These are phyloP conservation scores for Saccharomyces hybrid DNA, from an alignment of 1,139 yeast species.

Conservation along the genomic window DNA sequence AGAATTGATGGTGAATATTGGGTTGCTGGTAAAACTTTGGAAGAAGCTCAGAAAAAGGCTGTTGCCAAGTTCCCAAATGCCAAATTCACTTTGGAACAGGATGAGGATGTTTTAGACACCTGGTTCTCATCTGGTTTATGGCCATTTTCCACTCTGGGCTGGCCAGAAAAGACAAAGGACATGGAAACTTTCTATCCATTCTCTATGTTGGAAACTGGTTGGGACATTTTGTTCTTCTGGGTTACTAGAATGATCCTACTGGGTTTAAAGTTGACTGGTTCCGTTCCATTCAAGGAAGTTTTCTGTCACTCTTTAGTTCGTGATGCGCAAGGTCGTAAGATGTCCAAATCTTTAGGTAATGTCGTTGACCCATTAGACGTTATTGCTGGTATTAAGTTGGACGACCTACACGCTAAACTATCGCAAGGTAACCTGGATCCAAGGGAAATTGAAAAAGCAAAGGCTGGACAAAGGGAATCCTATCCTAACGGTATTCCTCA, in stretches of 20 bases:
- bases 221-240: conserved; percentile 99
- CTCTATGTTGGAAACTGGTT: conserved; percentile 94
- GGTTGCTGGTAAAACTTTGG: conserved; percentile 81
- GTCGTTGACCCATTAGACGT: conserved; percentile 95
- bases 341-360: conserved; percentile 96
- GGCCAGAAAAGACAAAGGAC: conserved; percentile 81
- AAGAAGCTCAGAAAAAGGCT: conserved; percentile 84
- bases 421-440: conserved; percentile 81
- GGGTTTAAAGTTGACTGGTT: conserved; percentile 84
- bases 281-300: conserved; percentile 89
- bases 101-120: conserved; percentile 95
- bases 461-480: conserved; percentile 77
- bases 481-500: conserved; percentile 98
- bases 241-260: conserved; percentile 93
- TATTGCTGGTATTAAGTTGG: conserved; percentile 76
- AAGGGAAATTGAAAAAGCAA: conserved; percentile 79
- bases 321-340: conserved; percentile 98
- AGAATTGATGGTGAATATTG: conserved; percentile 60
- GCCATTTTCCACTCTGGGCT: conserved; percentile 95
- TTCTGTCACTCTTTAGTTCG: conserved; percentile 98
- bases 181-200: conserved; percentile 77
- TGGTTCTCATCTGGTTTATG: conserved; percentile 98
- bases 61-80: conserved; percentile 59
- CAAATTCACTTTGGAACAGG: conserved; percentile 77
- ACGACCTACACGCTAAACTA: conserved; percentile 73